A percentile compares a stretch with the other conserved stretches of the same genome.
These are phyloP conservation scores for Paraconiothyrium sp. DNA, from an alignment of 2,329 filamentous ascomycete species.

Conservation along the genomic window DNA sequence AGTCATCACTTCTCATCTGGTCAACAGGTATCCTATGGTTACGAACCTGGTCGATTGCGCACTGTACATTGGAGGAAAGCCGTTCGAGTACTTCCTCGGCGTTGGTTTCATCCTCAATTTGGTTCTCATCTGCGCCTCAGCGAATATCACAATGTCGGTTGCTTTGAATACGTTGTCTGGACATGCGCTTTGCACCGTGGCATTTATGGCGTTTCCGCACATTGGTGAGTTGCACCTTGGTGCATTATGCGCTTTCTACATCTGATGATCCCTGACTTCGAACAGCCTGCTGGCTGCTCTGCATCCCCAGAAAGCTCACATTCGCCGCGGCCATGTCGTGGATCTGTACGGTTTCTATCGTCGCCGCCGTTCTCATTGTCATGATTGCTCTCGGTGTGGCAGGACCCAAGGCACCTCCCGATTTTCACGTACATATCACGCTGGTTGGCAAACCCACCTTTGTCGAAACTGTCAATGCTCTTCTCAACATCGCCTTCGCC, in stretches of 20 bases:
- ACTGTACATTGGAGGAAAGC: conserved; percentile 37
- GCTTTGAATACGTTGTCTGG: conserved; percentile 40
- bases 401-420: conserved; percentile 32
- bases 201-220: conserved; percentile 38
- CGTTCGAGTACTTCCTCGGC: conserved; percentile 37
- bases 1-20: no score
- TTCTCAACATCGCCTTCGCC: conserved; percentile 41
- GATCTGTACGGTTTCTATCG: conserved; percentile 10
- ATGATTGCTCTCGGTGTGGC: conserved; percentile 40
- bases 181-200: conserved; percentile 41
- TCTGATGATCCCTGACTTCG: conserved; percentile 18
- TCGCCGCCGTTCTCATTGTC: conserved; percentile 29
- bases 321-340: conserved; percentile 12
- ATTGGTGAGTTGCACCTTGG: conserved; percentile 34
- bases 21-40: conserved; percentile 34
- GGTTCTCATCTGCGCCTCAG: conserved; percentile 39
- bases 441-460: conserved; percentile 31
- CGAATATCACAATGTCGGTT: conserved; percentile 39
- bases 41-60: conserved; percentile 43
- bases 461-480: conserved; percentile 25
- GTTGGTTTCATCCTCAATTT: conserved; percentile 41
- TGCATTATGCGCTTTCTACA: not conserved
- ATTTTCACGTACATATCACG: conserved; percentile 29
- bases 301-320: conserved; percentile 11
- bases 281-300: conserved; percentile 32